A percentile compares a stretch with the other conserved stretches of the same genome.
Conservation (phyloP, 1,284 basidiomycete species). For the Ustilago loliicola region DNA sequence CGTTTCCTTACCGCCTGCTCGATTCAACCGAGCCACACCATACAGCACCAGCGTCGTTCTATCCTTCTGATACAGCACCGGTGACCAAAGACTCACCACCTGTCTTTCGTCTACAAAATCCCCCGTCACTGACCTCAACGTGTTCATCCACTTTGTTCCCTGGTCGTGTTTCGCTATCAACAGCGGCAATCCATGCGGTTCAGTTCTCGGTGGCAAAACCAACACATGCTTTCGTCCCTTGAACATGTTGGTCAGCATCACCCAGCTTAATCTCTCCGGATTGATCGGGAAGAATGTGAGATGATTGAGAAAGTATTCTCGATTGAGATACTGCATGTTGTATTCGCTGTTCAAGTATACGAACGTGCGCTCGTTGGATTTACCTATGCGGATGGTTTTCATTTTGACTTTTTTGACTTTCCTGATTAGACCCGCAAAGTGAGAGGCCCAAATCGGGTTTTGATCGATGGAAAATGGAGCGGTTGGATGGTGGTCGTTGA, state of each 20-base stretch:
- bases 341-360: conserved; percentile 6
- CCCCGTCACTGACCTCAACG: not conserved
- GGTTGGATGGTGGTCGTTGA: not conserved
- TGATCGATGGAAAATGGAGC: no score
- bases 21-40: conserved; percentile 14
- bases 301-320: conserved; percentile 11
- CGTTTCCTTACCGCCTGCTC: no score
- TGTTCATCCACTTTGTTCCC: no score
- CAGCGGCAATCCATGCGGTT: no score
- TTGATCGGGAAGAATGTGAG: conserved; percentile 12
- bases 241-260: not conserved
- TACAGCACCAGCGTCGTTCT: conserved; percentile 17
- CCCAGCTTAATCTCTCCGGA: not conserved
- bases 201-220: not conserved
- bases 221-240: not conserved
- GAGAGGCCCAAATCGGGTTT: no score
- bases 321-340: conserved; percentile 10
- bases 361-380: not conserved
- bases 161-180: no score
- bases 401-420: no score
- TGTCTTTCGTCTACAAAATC: not conserved
- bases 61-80: not conserved
- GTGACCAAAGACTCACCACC: conserved; percentile 23
- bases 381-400: no score
- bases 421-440: no score